Base-by-base conservation (phyloP, 2,329 filamentous ascomycete genomes). In the Raffaelea deltoideospora region DNA sequence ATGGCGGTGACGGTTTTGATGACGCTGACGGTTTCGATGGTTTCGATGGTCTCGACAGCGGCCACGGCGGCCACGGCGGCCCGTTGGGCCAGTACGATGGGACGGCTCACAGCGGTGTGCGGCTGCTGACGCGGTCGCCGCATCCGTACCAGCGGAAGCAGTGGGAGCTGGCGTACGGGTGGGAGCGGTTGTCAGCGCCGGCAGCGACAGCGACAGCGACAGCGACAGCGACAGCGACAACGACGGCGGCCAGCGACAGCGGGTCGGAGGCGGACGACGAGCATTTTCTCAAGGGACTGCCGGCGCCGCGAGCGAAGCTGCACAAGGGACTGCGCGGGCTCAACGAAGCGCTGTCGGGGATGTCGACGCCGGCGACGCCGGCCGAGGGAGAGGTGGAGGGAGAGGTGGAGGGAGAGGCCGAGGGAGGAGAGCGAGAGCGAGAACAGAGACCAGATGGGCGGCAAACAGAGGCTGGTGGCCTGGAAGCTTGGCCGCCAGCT, bases 261-360 rank as follows among this genome's bases (percentile, higher is more conserved):
- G 88, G 88, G 19, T 93, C 87, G 15, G 88, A 96, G 53, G 88
- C 88, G 28, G 88, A 95, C 50, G 88, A 96, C 59, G 88, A 96
- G 55, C 81, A 87, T 44, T 78, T 88, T 47, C 64, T 94, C 39
- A 90, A 80, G 53, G 81, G 86, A 1, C 61, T 95, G 18, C 87
- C 88, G 1, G 83, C 87, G 3, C 82, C 87, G 3, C 78, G 69
- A n/a, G 47, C 68, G 9, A 70, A 75, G 42, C 65, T 74, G 23
- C 78, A 81, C 52, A 95, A 94, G 58, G 87, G 86, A 8, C 56
- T 94, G 34, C 70, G 79, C 41, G 77, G 72, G 40, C 58, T 55
- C 40, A 66, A 72, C 46, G 76, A 68, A 48, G 52, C 50, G n/a
- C 48, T 68, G 3, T 77, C 74, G 0, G 67, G 67, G 7, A 51